Percentiles rank a stretch among this genome's conserved stretches.
These are phyloP conservation scores for Talaromyces amestolkiae DNA, from an alignment of 2,329 filamentous ascomycete genomes.

Conservation along the genomic window DNA sequence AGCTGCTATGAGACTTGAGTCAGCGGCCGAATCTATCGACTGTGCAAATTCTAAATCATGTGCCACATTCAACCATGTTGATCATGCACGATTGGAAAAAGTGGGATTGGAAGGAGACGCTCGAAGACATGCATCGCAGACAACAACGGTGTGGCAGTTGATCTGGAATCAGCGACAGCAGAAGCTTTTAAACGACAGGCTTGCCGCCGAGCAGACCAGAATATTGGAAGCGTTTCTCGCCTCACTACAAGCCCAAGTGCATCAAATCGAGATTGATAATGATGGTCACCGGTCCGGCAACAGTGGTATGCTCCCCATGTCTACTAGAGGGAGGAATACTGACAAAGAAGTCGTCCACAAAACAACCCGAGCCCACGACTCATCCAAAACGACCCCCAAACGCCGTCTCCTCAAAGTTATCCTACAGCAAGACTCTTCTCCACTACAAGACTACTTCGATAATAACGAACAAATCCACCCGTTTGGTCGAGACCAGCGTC, in stretches of 20 bases:
- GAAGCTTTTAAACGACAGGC: constrained; percentile 28
- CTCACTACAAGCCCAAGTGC: constrained; percentile 27
- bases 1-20: constrained; percentile 10
- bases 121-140: constrained; percentile 35
- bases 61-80: neutral
- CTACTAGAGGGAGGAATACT: neutral
- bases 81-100: constrained; percentile 17
- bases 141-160: constrained; percentile 35
- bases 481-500: constrained; percentile 31
- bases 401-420: constrained; percentile 14
- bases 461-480: constrained; percentile 35
- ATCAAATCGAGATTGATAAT: constrained; percentile 2
- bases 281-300: constrained; percentile 1
- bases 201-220: constrained; percentile 27
- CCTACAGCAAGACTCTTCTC: constrained; percentile 29
- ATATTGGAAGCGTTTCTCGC: constrained; percentile 30
- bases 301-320: neutral
- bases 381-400: constrained; percentile 9
- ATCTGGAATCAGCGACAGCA: constrained; percentile 40
- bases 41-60: constrained; percentile 20
- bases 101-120: constrained; percentile 31
- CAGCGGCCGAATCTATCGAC: constrained; percentile 22
- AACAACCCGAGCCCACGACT: neutral
- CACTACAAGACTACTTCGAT: constrained; percentile 38
- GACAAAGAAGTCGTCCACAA: neutral